phyloP scores from a whole-genome alignment of 2,329 filamentous ascomycete species.

The Diplocarpon mali region DNA sequence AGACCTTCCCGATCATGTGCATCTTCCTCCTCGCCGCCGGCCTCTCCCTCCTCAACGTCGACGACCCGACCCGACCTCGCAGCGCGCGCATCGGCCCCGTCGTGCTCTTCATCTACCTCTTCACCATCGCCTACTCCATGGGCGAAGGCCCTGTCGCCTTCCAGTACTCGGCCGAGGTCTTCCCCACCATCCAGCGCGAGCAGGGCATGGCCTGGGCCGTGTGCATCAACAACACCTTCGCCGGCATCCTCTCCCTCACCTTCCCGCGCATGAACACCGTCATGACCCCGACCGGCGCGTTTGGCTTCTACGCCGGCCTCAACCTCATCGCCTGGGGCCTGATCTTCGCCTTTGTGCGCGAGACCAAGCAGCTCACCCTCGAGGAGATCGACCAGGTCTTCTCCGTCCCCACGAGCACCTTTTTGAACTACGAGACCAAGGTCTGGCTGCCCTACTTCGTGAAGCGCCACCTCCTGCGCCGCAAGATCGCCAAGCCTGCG shows the following conservation, averaged over 20 bases:
- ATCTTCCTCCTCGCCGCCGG: conserved; percentile 36
- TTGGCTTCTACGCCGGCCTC: conserved; percentile 42
- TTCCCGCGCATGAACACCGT: conserved; percentile 18
- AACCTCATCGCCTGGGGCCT: conserved; percentile 42
- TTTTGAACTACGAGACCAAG: conserved; percentile 13
- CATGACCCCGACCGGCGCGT: conserved; percentile 31
- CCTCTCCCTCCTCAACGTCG: conserved; percentile 29
- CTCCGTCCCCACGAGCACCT: conserved; percentile 12
- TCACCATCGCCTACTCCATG: conserved; percentile 52
- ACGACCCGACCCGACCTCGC: conserved; percentile 31
- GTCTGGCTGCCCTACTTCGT: conserved; percentile 14
- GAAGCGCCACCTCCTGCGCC: conserved; percentile 11
- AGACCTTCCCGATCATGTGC: conserved; percentile 53
- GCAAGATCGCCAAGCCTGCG: conserved; percentile 29
- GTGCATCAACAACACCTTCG: conserved; percentile 50
- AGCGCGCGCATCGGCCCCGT: conserved; percentile 39
- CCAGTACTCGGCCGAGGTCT: conserved; percentile 50
- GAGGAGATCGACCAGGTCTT: conserved; percentile 27
- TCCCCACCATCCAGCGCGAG: conserved; percentile 50
- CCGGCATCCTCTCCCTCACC: conserved; percentile 46
- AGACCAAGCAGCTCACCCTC: conserved; percentile 38
- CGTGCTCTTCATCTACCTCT: conserved; percentile 56
- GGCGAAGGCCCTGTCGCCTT: conserved; percentile 52
- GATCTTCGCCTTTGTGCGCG: conserved; percentile 44
- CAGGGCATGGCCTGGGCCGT: conserved; percentile 52